A percentile compares a stretch with the other conserved stretches of the same genome.
phyloP scores from a whole-genome alignment of 257 asterid genomes.

The Nicotiana undulata region DNA sequence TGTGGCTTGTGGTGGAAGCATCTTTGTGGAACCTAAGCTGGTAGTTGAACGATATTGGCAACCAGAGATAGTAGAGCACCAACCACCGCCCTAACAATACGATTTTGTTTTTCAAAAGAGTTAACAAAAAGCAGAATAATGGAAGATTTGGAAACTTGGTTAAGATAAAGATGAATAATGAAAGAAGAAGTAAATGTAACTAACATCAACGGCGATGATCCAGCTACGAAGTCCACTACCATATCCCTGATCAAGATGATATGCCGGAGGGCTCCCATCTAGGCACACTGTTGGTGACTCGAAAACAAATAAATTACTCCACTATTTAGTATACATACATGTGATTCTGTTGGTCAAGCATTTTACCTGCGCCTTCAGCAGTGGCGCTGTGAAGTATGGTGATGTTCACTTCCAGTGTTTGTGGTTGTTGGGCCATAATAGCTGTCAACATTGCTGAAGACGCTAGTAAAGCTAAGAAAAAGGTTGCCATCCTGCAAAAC shows the following conservation, averaged over 20 bases:
- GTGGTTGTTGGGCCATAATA: not conserved
- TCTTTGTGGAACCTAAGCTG: slow-evolving; percentile 48
- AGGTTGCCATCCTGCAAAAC: not conserved
- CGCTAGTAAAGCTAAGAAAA: not conserved
- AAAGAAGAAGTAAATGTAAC: not conserved
- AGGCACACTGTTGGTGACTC: not conserved
- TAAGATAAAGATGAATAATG: not conserved
- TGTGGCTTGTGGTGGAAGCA: slow-evolving; percentile 30
- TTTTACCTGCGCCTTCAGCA: not conserved
- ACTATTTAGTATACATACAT: not conserved
- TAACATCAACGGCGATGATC: not conserved
- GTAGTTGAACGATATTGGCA: slow-evolving; percentile 35
- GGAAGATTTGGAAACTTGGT: no score
- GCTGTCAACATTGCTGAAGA: not conserved
- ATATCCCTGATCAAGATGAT: not conserved
- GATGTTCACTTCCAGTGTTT: not conserved
- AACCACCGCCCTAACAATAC: slow-evolving; percentile 62
- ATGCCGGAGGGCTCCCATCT: not conserved
- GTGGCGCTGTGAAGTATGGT: not conserved
- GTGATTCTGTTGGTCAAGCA: not conserved
- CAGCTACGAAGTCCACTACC: not conserved
- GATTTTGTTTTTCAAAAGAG: no score
- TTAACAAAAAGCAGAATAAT: not conserved
- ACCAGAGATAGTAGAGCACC: slow-evolving; percentile 55
- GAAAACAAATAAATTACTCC: not conserved